Conservation (phyloP, 2,329 filamentous ascomycete genomes). For the Teratosphaeria gauchensis region DNA sequence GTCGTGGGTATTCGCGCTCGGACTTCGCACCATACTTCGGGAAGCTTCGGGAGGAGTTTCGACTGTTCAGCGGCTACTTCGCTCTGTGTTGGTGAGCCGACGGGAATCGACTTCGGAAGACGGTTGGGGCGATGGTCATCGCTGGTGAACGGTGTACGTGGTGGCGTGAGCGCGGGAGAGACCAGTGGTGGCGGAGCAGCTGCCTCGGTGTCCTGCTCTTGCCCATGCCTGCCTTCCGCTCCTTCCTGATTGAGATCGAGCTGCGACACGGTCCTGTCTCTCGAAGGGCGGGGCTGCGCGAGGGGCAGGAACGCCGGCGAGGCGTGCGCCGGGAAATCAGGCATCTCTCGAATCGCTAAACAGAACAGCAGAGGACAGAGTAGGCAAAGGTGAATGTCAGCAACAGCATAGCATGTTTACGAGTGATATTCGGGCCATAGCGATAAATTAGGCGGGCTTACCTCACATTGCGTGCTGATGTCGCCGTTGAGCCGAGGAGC, state of each 20-base stretch:
- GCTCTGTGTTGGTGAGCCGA: constrained; percentile 23
- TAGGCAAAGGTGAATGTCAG: not conserved
- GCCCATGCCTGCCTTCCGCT: not conserved
- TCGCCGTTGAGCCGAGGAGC: not conserved
- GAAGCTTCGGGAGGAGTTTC: constrained; percentile 63
- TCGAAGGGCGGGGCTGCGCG: constrained; percentile 42
- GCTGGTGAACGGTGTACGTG: constrained; percentile 14
- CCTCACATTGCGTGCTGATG: not conserved
- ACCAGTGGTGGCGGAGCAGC: constrained; percentile 33
- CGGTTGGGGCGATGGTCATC: constrained; percentile 24
- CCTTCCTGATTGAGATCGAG: constrained; percentile 26
- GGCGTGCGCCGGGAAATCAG: constrained; percentile 44
- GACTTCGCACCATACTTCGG: constrained; percentile 85
- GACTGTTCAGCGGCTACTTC: constrained; percentile 46
- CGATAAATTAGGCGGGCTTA: not conserved
- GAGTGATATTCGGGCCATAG: not conserved
- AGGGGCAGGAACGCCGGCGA: constrained; percentile 33
- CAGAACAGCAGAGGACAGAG: not conserved
- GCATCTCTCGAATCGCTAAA: constrained; percentile 31
- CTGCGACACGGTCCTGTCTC: constrained; percentile 26
- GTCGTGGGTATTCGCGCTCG: constrained; percentile 91
- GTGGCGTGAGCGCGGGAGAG: constrained; percentile 37
- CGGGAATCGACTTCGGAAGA: constrained; percentile 34
- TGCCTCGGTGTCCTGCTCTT: constrained; percentile 6
- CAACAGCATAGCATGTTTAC: not conserved